Evolutionary conservation across 2,329 filamentous ascomycete species (phyloP), one percentile per base, ranked within the genome.

Genomic region (Trichoderma atrobrunneum): DNA sequence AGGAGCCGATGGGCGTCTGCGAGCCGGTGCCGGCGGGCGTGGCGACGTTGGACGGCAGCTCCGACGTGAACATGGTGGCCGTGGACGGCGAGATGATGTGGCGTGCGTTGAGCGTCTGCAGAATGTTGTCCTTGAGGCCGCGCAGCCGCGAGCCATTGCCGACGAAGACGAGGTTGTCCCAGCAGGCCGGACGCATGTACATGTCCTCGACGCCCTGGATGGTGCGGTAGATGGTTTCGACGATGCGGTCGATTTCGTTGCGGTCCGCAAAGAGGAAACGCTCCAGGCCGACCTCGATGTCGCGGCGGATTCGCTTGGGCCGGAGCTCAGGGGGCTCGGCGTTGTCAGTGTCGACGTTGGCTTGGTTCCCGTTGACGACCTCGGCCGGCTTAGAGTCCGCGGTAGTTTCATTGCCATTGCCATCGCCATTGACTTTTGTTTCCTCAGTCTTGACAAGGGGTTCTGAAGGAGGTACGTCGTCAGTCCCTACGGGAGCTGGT

Each of bases 1-100:
- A 88, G 74, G 84, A 88, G 76, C 84, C 87, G 2, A 93, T 93
- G 0, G 96, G 97, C 1, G 95, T 98, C 81, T 97, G 96, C 18
- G 94, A 90, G 39, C 95, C 95, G 1, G 95, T 98, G 24, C 94
- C 95, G 12, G 92, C 88, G 1, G 96, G 96, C 0, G 96, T 98
- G 34, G 93, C 94, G 79, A 98, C 89, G 82, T 96, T 95, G 10
- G 94, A 98, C 8, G 96, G 96, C 48, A 98, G 90, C 82, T 99
- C 96, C 26, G 94, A 97, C 43, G 95, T 97, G 86, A 98, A 98
- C 78, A 98, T 98, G 56, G 95, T 98, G 65, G 94, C 94, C 1
- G 94, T 95, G 32, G 92, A 95, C 0, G 96, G 96, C 2, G 95
- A 97, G 76, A 99, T 91, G 69, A 98, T 88, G 81, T 97, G 96